These are phyloP conservation scores for Jatropha curcas DNA, from an alignment of 345 rosid species.

Conservation along the genomic window DNA sequence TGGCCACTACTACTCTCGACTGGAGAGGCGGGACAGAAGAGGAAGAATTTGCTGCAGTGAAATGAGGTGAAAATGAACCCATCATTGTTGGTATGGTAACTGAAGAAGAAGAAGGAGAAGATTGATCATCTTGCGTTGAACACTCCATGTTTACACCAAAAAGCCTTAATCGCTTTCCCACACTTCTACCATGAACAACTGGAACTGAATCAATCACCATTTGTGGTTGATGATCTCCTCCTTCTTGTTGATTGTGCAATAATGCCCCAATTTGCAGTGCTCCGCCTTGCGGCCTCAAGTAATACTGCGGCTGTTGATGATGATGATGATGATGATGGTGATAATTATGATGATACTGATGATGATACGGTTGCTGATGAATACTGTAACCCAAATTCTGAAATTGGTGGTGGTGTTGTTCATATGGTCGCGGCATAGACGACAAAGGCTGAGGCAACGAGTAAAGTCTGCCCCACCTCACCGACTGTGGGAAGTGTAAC, in stretches of 20 bases:
- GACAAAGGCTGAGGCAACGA: constrained; percentile 43
- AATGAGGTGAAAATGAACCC: constrained; percentile 32
- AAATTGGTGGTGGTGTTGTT: constrained; percentile 20
- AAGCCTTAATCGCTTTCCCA: constrained; percentile 55
- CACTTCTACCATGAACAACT: constrained; percentile 35
- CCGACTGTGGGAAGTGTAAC: constrained; percentile 41
- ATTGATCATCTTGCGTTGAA: constrained; percentile 29
- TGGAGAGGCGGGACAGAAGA: constrained; percentile 26
- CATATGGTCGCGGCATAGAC: constrained; percentile 25
- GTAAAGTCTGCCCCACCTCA: constrained; percentile 62
- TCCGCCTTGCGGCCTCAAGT: constrained; percentile 44
- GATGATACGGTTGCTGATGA: constrained; percentile 30
- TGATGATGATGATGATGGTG: constrained; percentile 32
- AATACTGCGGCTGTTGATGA: constrained; percentile 31
- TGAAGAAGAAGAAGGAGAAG: constrained; percentile 30
- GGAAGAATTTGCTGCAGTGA: constrained; percentile 19
- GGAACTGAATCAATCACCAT: constrained; percentile 64
- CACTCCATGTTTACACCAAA: constrained; percentile 59
- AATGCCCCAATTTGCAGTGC: constrained; percentile 30
- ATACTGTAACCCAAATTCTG: constrained; percentile 40
- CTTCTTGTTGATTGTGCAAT: constrained; percentile 12
- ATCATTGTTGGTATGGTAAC: constrained; percentile 33
- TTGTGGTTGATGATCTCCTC: constrained; percentile 29
- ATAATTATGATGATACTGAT: constrained; percentile 28
- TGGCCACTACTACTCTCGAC: constrained; percentile 2